Base-by-base conservation (phyloP, 192 early-diverging fungal species). In the Powellomyces hirtus region DNA sequence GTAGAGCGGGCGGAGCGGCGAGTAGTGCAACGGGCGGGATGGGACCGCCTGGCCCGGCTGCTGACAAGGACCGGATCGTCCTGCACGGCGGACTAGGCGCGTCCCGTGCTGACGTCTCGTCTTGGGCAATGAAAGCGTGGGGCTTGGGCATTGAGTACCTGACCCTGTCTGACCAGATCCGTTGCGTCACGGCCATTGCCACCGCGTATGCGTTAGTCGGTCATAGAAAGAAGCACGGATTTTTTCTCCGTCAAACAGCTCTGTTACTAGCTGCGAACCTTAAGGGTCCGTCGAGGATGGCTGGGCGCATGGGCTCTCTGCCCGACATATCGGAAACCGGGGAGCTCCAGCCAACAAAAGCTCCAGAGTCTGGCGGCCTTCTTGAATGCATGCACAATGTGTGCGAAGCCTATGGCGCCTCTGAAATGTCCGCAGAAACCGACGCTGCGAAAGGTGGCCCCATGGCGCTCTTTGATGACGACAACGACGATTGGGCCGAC, bases 61-160 rank as follows among this genome's bases (percentile, higher is more conserved):
- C 58, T 22, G 76, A 53, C 35, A 66, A 66, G 52, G 58, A 70
- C 14, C 57, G 75, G 13, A 69, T 66, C 37, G n/a, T 66, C 31
- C 45, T 58, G 18, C 20, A 62, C 35, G 45, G 59, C 45, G 50
- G 62, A 4, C 51, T 59, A 16, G 70, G 69, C 18, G 26, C 44
- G 29, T 71, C 71, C 38, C 59, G 37, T 24, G 73, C 52, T 6
- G 87, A 88, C 38, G 77, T 91, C 42, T 71, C 81, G 11, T 74
- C 86, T 38, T 91, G 90, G 90, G 70, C 85, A 0, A 87, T 84
- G 76, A 79, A 78, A 30, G 85, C 84, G 64, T 80, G 75, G 80
- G 67, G 24, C 45, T 65, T 42, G 18, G 77, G 80, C 20, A 30
- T 87, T 22, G 81, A 89, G 62, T 83, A 81, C 63, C 50, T 91